Conservation (phyloP, 2,329 filamentous ascomycete genomes). For the Alternaria sp. region DNA sequence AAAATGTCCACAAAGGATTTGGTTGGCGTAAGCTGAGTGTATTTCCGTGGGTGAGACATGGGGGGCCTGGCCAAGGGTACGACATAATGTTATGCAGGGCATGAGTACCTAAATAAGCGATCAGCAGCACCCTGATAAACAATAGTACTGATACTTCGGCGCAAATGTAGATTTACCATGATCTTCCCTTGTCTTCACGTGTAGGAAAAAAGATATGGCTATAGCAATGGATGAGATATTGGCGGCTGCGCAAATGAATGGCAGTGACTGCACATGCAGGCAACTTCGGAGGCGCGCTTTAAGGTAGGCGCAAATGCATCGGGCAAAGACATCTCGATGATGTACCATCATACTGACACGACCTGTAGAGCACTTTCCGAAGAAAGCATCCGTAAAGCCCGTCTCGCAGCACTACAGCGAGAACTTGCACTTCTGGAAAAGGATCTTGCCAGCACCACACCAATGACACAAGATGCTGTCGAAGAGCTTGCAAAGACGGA, state of each 20-base stretch:
- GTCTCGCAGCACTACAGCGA: slow-evolving; percentile 9
- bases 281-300: slow-evolving; percentile 2
- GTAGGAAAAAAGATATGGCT: neutral
- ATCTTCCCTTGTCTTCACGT: neutral
- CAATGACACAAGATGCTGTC: slow-evolving; percentile 11
- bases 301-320: neutral
- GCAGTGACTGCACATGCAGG: neutral
- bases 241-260: neutral
- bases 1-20: too few relatives aligned
- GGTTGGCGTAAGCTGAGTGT: neutral
- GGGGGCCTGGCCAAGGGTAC: neutral
- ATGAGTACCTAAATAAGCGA: slow-evolving; percentile 14
- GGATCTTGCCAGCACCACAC: slow-evolving; percentile 10
- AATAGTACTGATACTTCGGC: neutral
- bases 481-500: slow-evolving; percentile 24
- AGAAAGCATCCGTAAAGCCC: slow-evolving; percentile 11
- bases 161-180: neutral
- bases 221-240: neutral
- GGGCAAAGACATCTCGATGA: neutral
- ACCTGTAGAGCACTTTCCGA: slow-evolving; percentile 6
- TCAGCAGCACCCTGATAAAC: slow-evolving; percentile 9
- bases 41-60: neutral
- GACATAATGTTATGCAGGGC: neutral
- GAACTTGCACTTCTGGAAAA: slow-evolving; percentile 16
- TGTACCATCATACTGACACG: neutral